These are phyloP conservation scores for Gynandropsis gynandra DNA, from an alignment of 345 rosid genomes.

Conservation along the genomic window DNA sequence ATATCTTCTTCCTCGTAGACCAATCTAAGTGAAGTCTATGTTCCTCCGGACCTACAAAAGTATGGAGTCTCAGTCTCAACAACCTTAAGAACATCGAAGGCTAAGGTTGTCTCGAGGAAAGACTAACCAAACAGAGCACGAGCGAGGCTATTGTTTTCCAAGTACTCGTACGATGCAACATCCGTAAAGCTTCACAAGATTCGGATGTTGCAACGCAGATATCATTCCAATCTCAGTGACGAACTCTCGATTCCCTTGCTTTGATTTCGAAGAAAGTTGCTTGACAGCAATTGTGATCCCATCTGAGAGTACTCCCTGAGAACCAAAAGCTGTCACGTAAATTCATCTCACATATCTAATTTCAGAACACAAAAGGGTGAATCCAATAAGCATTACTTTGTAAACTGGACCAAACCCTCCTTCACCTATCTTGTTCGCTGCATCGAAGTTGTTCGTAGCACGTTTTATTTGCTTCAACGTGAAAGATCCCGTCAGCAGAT, in stretches of 20 bases:
- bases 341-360: neutral
- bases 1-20: conserved; percentile 52
- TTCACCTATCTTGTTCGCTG: conserved; percentile 76
- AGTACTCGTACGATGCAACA: conserved; percentile 67
- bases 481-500: conserved; percentile 71
- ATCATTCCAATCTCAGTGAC: conserved; percentile 56
- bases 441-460: conserved; percentile 67
- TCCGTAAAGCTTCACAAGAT: conserved; percentile 60
- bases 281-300: conserved; percentile 55
- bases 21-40: conserved; percentile 44
- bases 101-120: neutral
- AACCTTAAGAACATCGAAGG: neutral
- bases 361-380: neutral
- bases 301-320: conserved; percentile 46
- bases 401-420: conserved; percentile 96
- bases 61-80: neutral
- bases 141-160: conserved; percentile 66
- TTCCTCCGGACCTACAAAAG: conserved; percentile 34
- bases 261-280: conserved; percentile 61
- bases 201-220: conserved; percentile 52
- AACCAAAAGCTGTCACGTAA: conserved; percentile 19
- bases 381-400: conserved; percentile 40
- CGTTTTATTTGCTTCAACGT: conserved; percentile 64
- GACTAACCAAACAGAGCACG: conserved; percentile 52
- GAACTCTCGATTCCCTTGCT: conserved; percentile 62